phyloP scores from a whole-genome alignment of 179 eudicot species.

The Vitellaria paradoxa region DNA sequence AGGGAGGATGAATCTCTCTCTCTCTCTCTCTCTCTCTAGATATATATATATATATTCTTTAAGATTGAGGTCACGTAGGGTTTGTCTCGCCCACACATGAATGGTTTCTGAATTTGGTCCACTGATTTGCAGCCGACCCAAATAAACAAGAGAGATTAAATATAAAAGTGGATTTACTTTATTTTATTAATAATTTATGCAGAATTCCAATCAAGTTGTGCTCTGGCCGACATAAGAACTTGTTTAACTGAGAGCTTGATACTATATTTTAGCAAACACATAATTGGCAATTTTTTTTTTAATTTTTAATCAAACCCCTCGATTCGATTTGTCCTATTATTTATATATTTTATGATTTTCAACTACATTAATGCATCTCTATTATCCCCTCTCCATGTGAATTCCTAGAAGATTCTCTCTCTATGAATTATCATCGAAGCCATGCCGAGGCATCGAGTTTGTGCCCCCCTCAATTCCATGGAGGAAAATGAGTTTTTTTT shows the following conservation, averaged over 20 bases:
- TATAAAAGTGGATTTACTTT: no score
- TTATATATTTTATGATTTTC: neutral
- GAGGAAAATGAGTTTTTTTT: no score
- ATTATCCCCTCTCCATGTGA: neutral
- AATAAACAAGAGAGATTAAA: neutral
- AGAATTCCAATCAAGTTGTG: neutral
- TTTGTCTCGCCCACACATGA: slow-evolving; percentile 6
- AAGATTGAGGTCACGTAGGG: slow-evolving; percentile 3
- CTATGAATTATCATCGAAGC: no score
- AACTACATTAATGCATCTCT: neutral
- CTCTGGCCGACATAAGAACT: slow-evolving; percentile 2
- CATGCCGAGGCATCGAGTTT: no score
- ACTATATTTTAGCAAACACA: neutral
- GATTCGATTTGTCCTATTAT: neutral
- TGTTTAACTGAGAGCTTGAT: neutral
- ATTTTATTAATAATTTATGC: no score
- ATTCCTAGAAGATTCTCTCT: neutral
- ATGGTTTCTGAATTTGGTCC: slow-evolving; percentile 15
- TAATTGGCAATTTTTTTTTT: neutral
- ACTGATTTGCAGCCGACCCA: neutral
- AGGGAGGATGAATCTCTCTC: neutral
- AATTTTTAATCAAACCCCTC: neutral
- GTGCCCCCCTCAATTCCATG: no score
- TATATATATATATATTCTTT: neutral
- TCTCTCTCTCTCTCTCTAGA: slow-evolving; percentile 5